Evolutionary conservation across 768 basidiomycete genomes (phyloP).

Genomic region (Boletus subcaerulescens): DNA sequence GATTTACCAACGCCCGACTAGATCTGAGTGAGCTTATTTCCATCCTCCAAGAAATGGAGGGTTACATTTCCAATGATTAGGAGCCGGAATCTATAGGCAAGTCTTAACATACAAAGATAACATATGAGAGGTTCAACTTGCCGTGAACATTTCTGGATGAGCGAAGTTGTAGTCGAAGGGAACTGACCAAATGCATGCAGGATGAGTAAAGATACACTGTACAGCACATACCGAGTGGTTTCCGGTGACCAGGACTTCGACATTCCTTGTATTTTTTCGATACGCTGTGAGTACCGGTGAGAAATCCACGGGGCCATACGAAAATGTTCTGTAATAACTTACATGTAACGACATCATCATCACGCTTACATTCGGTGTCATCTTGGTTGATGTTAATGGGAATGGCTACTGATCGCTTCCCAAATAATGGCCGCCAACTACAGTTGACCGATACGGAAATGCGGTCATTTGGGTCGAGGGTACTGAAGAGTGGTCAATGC

Average conservation of each 20-base stretch:
- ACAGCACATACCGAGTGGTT: background rate
- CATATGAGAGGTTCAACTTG: background rate
- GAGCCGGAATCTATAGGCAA: conserved; percentile 10
- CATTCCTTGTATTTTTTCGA: conserved; percentile 5
- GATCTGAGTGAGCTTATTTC: background rate
- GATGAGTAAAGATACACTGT: background rate
- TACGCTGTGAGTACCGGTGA: conserved; percentile 5
- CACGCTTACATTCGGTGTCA: background rate
- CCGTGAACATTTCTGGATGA: conserved; percentile 12
- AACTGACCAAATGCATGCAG: conserved; percentile 2
- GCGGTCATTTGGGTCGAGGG: too few relatives aligned
- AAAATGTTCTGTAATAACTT: background rate
- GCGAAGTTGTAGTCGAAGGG: conserved; percentile 2
- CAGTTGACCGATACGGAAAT: too few relatives aligned
- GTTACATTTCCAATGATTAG: conserved; percentile 16
- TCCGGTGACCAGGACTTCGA: conserved; percentile 6
- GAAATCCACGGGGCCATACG: background rate
- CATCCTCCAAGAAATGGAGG: background rate
- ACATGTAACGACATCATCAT: conserved; percentile 4
- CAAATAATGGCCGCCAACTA: too few relatives aligned
- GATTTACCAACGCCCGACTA: conserved; percentile 18
- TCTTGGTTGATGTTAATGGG: background rate
- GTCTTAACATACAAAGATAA: background rate
- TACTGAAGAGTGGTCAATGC: too few relatives aligned
- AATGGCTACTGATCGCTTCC: background rate